Base-by-base conservation (phyloP, 495 filamentous ascomycete species). In the Hyaloscypha variabilis region DNA sequence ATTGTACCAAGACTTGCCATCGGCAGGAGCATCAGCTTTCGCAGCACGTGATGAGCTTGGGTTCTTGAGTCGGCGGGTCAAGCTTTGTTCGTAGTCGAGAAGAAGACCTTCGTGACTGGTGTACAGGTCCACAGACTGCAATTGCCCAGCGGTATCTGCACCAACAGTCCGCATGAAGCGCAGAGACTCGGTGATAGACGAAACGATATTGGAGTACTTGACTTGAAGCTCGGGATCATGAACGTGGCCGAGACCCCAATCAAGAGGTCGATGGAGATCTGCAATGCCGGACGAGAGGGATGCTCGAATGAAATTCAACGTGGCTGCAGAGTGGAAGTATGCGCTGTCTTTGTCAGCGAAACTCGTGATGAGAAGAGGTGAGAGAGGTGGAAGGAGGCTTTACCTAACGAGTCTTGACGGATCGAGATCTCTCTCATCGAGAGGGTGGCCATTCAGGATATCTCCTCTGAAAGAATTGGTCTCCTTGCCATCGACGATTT, bases 221-320 rank as follows among this genome's bases (percentile, higher is more conserved):
- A 87, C 83, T 73, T 94, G 93, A 63, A 97, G 87, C 36, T 82
- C 81, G 5, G 91, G 87, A 66, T 95, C 91, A 70, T 87, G 87
- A 31, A 99, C 93, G 76, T 99, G 96, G n/a, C 91, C 92, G 1
- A 99, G 84, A 17, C 88, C 90, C 95, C 95, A 99, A 80, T 97
- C 93, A 19, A 99, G 81, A 1, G 96, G 95, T 23, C 90, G 89
- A 77, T 97, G 93, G 46, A 99, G 81, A 76, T 99, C 95, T 24
- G 94, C 95, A 63, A 99, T 90, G 3, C 95, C 95, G 4, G 91
- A 93, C 1, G 92, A 81, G 42, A 99, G 77, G 56, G 93, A 87
- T 1, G 88, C 90, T 11, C 95, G 88, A 61, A 97, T 82, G 76
- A 94, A 97, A 79, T 99, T 99, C 28, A 97, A 82, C 0, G 95